Evolutionary conservation across 2,329 filamentous ascomycete species (phyloP), one percentile per base, ranked within the genome.

Genomic region (Hypoxylon sp.): DNA sequence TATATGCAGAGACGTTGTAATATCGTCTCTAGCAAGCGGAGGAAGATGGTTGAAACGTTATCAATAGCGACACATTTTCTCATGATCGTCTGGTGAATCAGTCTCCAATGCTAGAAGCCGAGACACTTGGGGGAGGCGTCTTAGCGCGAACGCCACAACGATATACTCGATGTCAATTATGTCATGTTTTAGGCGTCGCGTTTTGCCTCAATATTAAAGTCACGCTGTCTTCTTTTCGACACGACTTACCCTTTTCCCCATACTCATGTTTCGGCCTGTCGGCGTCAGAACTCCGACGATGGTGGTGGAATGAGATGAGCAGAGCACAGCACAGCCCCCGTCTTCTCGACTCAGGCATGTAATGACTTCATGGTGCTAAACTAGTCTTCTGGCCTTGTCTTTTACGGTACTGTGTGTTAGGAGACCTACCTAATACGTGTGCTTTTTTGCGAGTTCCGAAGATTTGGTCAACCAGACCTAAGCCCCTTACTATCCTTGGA

Each of bases 61-160:
- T 50, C 48, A 24, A 45, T 49, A 51, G 46, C 44, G 18, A 40
- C 20, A 63, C 50, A 59, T 51, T 22, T 56, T 56, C 32, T 28
- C n/a, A 12, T 16, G 32, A 48, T 26, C 24, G 49, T 49, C 22
- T 46, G 4, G 51, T 48, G 54, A 63, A n/a, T 53, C 28, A 56
- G 45, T 20, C 33, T 33, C 24, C 26, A 20, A 45, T 64, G 36
- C 44, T 26, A 46, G 16, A 50, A 38, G 40, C 61, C 55, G 64
- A 67, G 61, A 67, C 64, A 61, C 16, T 54, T 48, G 60, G 51
- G 56, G 52, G 40, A 58, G 48, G 61, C 55, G 60, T 54, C 58
- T 46, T 58, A 18, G 49, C 28, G 45, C 48, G 30, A 48, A 22
- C 51, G 55, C 60, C 60, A 64, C 54, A 53, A 42, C 44, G 42